Evolutionary conservation across 148 eudicot species (phyloP), one percentile per base, ranked within the genome.

Genomic region (Salicornia ramosissima): DNA sequence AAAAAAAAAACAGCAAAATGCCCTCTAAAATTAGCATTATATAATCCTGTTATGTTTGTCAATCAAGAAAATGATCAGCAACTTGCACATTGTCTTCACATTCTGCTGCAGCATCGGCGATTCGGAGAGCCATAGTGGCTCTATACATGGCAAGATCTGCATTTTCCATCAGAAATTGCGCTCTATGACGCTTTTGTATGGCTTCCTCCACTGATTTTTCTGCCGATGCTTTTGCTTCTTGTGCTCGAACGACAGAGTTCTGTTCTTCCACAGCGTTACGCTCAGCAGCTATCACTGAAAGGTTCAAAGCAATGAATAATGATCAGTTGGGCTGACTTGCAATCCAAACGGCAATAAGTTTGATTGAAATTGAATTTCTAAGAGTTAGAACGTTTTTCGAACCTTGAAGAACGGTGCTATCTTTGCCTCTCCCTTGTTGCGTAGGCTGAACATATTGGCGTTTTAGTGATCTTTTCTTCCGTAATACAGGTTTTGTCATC

Each of bases 381-480:
- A 16, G 6, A 36, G 26, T 10, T 15, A 4, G n/a, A 50, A 24
- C 25, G 29, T 56, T 29, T 51, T 36, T 69, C 80, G 47, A 26
- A 92, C 97, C 89, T 84, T 82, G 87, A 28, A 90, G 70, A 53
- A 82, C 56, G 30, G 75, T 72, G n/a, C 76, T 80, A 55, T 86
- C 89, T 80, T 89, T 86, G 76, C 92, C 92, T 76, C 86, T 81
- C 64, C 89, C 88, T 42, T 71, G 72, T 18, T 74, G 80, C 15
- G 26, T 53, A 47, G 73, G 47, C 61, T 72, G 80, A 74, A 65
- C 70, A 46, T 72, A 58, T 26, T 71, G 83, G 31, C 92, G 84
- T 70, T 87, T 87, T 40, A 87, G 68, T 18, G 97, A 86, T 78
- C 97, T 75, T 71, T 87, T 92, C 92, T 89, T 92, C 7, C 96